Evolutionary conservation across 148 eudicot species (phyloP), one percentile per base, ranked within the genome.

Genomic region (Arbutus unedo): DNA sequence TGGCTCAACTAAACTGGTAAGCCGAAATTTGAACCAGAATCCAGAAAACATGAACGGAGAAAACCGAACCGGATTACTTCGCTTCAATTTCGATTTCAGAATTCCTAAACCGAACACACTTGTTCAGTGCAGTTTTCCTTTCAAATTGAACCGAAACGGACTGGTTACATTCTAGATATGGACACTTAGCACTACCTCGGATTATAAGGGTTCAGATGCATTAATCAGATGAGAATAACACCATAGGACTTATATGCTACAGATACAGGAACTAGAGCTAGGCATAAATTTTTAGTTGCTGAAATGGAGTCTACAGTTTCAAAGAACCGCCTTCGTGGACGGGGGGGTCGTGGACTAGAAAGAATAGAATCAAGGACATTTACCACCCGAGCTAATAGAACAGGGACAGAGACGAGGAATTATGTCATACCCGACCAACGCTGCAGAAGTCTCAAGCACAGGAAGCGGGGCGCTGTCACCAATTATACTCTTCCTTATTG

Each of bases 391-490:
- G 38, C 38, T 31, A 31, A 0, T 31, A 31, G 38, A n/a, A n/a
- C n/a, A n/a, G n/a, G n/a, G n/a, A n/a, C 16, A 11, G 31, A 75
- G 78, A 19, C 77, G 48, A n/a, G 3, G n/a, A 62, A 19, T 21
- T 31, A 18, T 10, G 43, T 38, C 62, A 76, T 91, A 91, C 92
- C 91, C 92, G 21, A 91, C 59, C 9, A 90, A 43, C 57, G 80
- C 62, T 31, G 90, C 74, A 77, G 92, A 83, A 83, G 87, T 86
- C 68, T 88, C 88, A 25, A 91, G 55, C 15, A 89, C 90, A 3
- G 89, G 93, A 87, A 91, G 91, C 14, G 92, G 91, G 64, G 93
- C 92, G 71, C 67, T 78, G 2, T 80, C 76, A 55, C 92, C 93
- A 75, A 91, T 85, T 73, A 91, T 73, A 71, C 85, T 43, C 21